These are phyloP conservation scores for Daedaleopsis nitida DNA, from an alignment of 768 basidiomycete genomes.

Conservation along the genomic window DNA sequence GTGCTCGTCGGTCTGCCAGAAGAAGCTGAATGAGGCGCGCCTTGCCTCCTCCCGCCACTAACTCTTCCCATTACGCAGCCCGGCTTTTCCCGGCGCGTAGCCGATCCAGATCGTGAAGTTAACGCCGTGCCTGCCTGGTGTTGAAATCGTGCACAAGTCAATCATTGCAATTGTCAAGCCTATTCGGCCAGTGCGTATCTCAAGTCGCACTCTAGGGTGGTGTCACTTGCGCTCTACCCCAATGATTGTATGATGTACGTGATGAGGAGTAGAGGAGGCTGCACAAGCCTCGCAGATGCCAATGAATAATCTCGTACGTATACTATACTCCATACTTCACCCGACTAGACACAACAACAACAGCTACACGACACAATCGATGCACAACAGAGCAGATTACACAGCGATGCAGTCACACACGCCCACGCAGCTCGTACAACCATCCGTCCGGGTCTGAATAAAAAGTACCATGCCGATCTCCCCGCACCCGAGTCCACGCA, in stretches of 20 bases:
- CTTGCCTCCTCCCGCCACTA: too few species aligned
- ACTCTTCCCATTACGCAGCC: background rate
- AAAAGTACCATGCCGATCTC: background rate
- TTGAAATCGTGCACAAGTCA: too few species aligned
- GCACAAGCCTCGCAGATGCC: background rate
- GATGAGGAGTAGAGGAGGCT: background rate
- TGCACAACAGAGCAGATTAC: slow-evolving; percentile 25
- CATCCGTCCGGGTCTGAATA: background rate
- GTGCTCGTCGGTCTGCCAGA: background rate
- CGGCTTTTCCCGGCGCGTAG: background rate
- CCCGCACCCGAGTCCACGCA: too few species aligned
- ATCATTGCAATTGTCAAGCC: too few species aligned
- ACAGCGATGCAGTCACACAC: slow-evolving; percentile 16
- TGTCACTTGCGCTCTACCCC: too few species aligned
- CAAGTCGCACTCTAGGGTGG: too few species aligned
- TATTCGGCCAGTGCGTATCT: too few species aligned
- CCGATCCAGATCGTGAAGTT: too few species aligned
- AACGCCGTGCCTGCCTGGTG: too few species aligned
- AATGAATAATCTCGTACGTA: background rate
- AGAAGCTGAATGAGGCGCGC: background rate
- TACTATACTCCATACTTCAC: background rate
- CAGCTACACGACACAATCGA: slow-evolving; percentile 3
- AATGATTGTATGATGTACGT: too few species aligned
- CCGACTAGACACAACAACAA: background rate
- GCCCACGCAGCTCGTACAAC: slow-evolving; percentile 7